Evolutionary conservation across 352 stramenopile genomes (phyloP).

Genomic region (Globisporangium uncinulatum): DNA sequence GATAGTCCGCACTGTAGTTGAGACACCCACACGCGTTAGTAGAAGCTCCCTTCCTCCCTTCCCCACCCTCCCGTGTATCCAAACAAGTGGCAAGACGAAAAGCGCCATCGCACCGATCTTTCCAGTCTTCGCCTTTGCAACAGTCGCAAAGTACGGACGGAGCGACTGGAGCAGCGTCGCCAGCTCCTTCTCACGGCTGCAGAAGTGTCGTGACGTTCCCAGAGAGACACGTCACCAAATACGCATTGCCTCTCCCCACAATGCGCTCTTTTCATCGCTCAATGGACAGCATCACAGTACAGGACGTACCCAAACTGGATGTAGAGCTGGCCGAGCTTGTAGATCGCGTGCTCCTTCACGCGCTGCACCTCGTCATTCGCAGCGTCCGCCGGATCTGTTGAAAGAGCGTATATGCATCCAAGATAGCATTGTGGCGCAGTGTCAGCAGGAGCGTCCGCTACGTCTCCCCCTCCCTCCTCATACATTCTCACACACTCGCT

Average conservation of each 20-base stretch:
- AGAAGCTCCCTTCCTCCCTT: not conserved
- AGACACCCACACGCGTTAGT: not conserved
- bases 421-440: not conserved
- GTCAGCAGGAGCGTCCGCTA: too few relatives aligned
- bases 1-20: constrained; percentile 89
- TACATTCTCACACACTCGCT: not conserved
- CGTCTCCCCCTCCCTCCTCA: not conserved
- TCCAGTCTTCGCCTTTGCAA: constrained; percentile 97
- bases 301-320: constrained; percentile 73
- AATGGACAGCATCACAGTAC: too few relatives aligned
- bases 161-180: constrained; percentile 82
- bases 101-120: constrained; percentile 87
- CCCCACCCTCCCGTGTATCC: too few relatives aligned
- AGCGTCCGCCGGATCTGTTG: constrained; percentile 47
- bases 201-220: not conserved
- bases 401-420: not conserved
- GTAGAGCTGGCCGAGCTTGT: constrained; percentile 91
- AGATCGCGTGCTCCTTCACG: constrained; percentile 95
- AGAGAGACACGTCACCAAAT: not conserved
- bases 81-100: not conserved
- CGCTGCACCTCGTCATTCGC: constrained; percentile 74
- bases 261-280: not conserved
- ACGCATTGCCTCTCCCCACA: not conserved
- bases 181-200: constrained; percentile 77
- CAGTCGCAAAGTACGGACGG: constrained; percentile 91